phyloP scores from a whole-genome alignment of 1,284 basidiomycete genomes.

The Trichosporon sp. region DNA sequence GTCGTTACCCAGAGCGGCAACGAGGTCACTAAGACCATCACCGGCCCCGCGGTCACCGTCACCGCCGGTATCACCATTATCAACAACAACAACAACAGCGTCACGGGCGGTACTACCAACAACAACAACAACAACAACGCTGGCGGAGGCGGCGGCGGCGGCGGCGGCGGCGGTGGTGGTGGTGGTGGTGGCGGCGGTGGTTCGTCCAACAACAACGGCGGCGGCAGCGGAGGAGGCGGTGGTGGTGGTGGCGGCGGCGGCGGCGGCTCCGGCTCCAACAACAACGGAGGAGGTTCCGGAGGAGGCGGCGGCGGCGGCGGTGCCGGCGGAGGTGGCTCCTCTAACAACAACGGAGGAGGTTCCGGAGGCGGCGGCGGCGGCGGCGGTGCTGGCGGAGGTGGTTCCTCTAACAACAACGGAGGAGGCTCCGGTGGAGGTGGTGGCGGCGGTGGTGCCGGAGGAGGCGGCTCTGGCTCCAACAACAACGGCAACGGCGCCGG shows the following conservation, averaged over 20 bases:
- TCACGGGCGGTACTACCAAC: no score
- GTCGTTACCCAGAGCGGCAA: not conserved
- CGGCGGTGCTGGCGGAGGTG: no score
- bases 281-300: not conserved
- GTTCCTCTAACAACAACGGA: no score
- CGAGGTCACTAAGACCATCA: not conserved
- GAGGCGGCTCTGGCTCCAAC: not conserved
- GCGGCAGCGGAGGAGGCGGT: no score
- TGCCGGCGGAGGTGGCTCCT: not conserved
- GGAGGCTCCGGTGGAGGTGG: not conserved
- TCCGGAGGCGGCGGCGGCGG: not conserved
- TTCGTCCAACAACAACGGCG: no score
- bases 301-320: not conserved
- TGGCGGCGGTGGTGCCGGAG: not conserved
- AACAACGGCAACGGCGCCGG: not conserved
- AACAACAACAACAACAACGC: not conserved
- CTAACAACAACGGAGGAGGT: not conserved
- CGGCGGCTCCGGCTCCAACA: not conserved
- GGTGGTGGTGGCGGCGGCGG: not conserved
- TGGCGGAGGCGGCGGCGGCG: not conserved
- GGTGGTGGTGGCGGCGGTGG: no score
- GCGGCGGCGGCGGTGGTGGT: not conserved
- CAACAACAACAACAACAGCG: not conserved
- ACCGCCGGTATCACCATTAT: not conserved
- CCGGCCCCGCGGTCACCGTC: not conserved